These are phyloP conservation scores for Hibiscus tridactylites DNA, from an alignment of 345 rosid species.

Conservation along the genomic window DNA sequence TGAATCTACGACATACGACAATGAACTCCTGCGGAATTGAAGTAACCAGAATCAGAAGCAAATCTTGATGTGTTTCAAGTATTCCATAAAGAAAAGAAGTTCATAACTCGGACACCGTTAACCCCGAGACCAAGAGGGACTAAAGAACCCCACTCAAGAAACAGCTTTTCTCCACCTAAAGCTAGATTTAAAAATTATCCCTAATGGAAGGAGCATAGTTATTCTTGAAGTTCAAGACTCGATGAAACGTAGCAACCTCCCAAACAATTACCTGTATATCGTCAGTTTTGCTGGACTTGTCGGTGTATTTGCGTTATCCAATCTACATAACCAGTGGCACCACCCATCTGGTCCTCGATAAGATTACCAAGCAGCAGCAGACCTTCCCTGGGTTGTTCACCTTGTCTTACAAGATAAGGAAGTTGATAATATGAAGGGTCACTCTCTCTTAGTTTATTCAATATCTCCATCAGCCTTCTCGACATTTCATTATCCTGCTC, in stretches of 20 bases:
- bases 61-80: background rate
- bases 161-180: background rate
- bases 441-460: constrained; percentile 61
- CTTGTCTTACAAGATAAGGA: constrained; percentile 84
- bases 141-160: background rate
- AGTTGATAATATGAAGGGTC: constrained; percentile 72
- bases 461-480: constrained; percentile 53
- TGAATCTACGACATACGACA: background rate
- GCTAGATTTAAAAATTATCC: background rate
- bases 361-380: constrained; percentile 70
- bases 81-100: background rate
- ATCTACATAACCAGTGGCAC: constrained; percentile 68
- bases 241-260: background rate
- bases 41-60: background rate
- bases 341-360: constrained; percentile 76
- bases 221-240: background rate
- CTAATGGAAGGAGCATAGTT: background rate
- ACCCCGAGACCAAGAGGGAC: background rate
- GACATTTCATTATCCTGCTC: constrained; percentile 79
- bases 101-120: background rate
- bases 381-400: constrained; percentile 98
- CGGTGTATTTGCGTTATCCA: constrained; percentile 89
- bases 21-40: background rate
- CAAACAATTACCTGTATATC: constrained; percentile 26
- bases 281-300: constrained; percentile 79